These are phyloP conservation scores for sunflower (Helianthus annuus) DNA, from an alignment of 129 eudicot genomes.

Conservation along the genomic window DNA sequence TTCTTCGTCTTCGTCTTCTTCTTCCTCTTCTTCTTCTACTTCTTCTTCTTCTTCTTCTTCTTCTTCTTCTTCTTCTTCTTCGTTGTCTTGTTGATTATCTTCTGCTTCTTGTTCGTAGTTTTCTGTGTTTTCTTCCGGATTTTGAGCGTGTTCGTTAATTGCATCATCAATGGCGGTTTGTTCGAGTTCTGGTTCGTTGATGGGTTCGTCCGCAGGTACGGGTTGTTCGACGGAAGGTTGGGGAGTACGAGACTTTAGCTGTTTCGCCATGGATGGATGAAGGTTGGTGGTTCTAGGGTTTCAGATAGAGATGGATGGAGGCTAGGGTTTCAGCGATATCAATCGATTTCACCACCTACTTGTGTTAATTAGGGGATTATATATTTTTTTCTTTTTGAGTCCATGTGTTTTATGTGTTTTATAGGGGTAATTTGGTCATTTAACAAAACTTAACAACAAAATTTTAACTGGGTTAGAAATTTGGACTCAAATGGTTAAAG, in stretches of 20 bases:
- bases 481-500: too few species aligned
- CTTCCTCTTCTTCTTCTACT: not conserved
- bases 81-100: not conserved
- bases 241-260: slow-evolving; percentile 53
- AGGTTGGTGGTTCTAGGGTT: not conserved
- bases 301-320: slow-evolving; percentile 7
- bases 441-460: too few species aligned
- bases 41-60: slow-evolving; percentile 14
- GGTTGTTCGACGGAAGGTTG: slow-evolving; percentile 34
- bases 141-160: slow-evolving; percentile 14
- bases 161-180: slow-evolving; percentile 8
- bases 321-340: slow-evolving; percentile 26
- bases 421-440: too few species aligned
- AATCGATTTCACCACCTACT: too few species aligned
- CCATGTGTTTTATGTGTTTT: too few species aligned
- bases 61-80: too few species aligned
- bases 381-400: too few species aligned
- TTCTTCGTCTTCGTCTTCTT: slow-evolving; percentile 22
- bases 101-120: too few species aligned
- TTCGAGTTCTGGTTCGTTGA: slow-evolving; percentile 22
- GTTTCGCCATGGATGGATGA: slow-evolving; percentile 50
- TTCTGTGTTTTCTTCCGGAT: not conserved
- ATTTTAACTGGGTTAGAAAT: too few species aligned
- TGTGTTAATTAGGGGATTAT: too few species aligned
- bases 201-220: not conserved